These are phyloP conservation scores for Saccharomycopsis sp. DNA, from an alignment of 805 yeast genomes.

Conservation along the genomic window DNA sequence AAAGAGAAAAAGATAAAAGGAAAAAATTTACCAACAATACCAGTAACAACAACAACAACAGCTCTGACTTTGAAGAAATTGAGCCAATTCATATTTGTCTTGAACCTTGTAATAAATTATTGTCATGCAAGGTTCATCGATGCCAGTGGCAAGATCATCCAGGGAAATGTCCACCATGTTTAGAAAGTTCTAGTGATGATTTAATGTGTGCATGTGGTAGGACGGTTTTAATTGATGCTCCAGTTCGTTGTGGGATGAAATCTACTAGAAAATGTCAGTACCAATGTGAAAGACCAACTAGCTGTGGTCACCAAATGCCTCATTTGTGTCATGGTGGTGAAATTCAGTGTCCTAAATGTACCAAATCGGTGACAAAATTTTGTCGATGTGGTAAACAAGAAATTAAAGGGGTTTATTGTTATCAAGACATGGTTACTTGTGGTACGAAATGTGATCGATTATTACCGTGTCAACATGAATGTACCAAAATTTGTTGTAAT, in stretches of 20 bases:
- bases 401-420: slow-evolving; percentile 62
- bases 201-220: slow-evolving; percentile 74
- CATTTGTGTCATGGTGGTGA: slow-evolving; percentile 70
- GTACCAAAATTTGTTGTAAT: slow-evolving; percentile 51
- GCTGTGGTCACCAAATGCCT: slow-evolving; percentile 69
- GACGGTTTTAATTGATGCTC: slow-evolving; percentile 63
- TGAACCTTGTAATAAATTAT: slow-evolving; percentile 50
- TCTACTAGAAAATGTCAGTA: slow-evolving; percentile 51
- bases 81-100: slow-evolving; percentile 75
- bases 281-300: slow-evolving; percentile 49
- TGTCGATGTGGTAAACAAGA: slow-evolving; percentile 57
- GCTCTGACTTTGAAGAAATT: slow-evolving; percentile 39
- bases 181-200: slow-evolving; percentile 76
- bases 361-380: slow-evolving; percentile 44
- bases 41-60: slow-evolving; percentile 25
- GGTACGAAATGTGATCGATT: slow-evolving; percentile 51
- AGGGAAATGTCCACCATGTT: slow-evolving; percentile 75
- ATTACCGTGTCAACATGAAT: slow-evolving; percentile 39
- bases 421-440: slow-evolving; percentile 63
- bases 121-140: slow-evolving; percentile 61
- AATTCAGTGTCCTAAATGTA: slow-evolving; percentile 67
- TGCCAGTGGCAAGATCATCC: slow-evolving; percentile 70
- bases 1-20: slow-evolving; percentile 39
- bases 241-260: slow-evolving; percentile 66
- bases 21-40: slow-evolving; percentile 33